Percentiles rank a stretch among this genome's conserved stretches.
Conservation (phyloP, 192 early-diverging fungal species). For the Coemansia umbellata region DNA sequence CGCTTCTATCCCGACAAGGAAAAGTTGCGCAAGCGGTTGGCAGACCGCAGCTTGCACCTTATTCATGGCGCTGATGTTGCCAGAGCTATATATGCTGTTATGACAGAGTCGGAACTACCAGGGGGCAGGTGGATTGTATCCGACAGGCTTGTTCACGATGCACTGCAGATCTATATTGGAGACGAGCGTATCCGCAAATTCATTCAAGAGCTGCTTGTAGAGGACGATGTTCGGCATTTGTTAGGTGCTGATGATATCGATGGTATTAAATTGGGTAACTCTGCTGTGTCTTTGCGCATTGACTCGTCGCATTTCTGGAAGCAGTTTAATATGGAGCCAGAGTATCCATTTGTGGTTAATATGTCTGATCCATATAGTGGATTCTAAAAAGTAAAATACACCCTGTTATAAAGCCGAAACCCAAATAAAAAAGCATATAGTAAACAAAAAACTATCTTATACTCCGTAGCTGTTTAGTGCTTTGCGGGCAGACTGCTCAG, state of each 20-base stretch:
- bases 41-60: constrained; percentile 41
- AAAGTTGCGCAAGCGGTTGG: constrained; percentile 21
- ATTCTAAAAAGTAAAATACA: background rate
- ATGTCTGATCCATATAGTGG: constrained; percentile 16
- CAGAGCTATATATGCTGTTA: constrained; percentile 17
- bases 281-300: constrained; percentile 27
- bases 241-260: constrained; percentile 14
- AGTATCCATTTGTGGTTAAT: constrained; percentile 14
- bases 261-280: constrained; percentile 18
- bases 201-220: constrained; percentile 18
- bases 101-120: background rate
- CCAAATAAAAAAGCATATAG: background rate
- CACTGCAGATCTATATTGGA: constrained; percentile 23
- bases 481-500: constrained; percentile 7
- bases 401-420: too few relatives aligned
- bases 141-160: constrained; percentile 35
- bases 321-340: constrained; percentile 15
- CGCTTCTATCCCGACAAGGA: constrained; percentile 32
- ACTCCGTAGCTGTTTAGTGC: constrained; percentile 12
- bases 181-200: constrained; percentile 16
- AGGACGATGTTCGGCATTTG: constrained; percentile 6
- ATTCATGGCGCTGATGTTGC: constrained; percentile 43
- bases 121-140: constrained; percentile 43
- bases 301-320: constrained; percentile 45
- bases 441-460: background rate